phyloP scores from a whole-genome alignment of 805 yeast genomes.

The Dipodascopsis uninucleata region DNA sequence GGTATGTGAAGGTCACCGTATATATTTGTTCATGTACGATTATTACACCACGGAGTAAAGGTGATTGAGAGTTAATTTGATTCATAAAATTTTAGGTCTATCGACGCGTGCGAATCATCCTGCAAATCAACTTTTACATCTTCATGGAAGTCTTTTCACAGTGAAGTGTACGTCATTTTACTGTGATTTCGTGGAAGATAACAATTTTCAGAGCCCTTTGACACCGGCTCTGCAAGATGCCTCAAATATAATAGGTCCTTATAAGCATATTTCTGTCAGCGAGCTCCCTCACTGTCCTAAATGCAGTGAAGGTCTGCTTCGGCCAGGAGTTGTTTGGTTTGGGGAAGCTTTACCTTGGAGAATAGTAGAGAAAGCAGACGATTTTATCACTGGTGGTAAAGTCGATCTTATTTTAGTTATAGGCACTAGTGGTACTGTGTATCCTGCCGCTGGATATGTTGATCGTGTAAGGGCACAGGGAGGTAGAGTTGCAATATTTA shows the following conservation, averaged over 20 bases:
- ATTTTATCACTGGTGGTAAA: conserved; percentile 52
- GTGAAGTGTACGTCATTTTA: conserved; percentile 70
- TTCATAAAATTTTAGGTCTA: conserved; percentile 4
- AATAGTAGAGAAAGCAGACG: conserved; percentile 64
- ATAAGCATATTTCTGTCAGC: conserved; percentile 44
- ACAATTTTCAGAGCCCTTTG: conserved; percentile 56
- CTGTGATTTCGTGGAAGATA: conserved; percentile 59
- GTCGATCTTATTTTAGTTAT: conserved; percentile 77
- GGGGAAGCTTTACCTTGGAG: conserved; percentile 79
- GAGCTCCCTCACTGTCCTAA: conserved; percentile 74
- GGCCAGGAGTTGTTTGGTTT: conserved; percentile 94
- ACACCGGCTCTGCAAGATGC: conserved; percentile 48
- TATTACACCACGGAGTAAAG: no score
- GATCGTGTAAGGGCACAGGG: conserved; percentile 69
- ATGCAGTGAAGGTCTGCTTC: conserved; percentile 60
- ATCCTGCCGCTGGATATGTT: conserved; percentile 92
- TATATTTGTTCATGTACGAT: background rate
- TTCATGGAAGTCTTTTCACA: conserved; percentile 76
- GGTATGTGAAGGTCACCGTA: conserved; percentile 42
- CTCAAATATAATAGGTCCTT: conserved; percentile 35
- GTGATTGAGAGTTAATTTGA: background rate
- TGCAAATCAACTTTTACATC: conserved; percentile 50
- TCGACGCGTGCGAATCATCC: conserved; percentile 64
- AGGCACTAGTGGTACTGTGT: conserved; percentile 80
- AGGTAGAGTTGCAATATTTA: conserved; percentile 80